These are phyloP conservation scores for Sporopachydermia cereana DNA, from an alignment of 1,139 yeast genomes.

Conservation along the genomic window DNA sequence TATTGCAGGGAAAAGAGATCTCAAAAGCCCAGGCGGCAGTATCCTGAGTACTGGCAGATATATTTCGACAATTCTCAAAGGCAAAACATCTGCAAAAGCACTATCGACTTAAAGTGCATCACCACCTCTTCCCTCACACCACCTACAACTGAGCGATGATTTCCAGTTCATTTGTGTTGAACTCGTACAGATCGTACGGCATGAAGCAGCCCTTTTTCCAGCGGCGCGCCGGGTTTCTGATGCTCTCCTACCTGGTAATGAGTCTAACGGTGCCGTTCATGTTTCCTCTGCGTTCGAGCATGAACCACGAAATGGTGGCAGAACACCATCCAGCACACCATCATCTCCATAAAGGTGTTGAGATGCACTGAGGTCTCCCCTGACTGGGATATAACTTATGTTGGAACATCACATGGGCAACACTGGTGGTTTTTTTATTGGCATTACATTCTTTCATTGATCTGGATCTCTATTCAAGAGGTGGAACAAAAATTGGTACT, in stretches of 20 bases:
- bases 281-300: background rate
- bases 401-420: no score
- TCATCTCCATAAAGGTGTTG: slow-evolving; percentile 4
- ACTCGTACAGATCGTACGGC: background rate
- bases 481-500: no score
- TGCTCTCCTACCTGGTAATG: slow-evolving; percentile 4
- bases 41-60: no score
- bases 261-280: slow-evolving; percentile 2
- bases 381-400: no score
- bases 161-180: background rate
- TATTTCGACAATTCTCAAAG: no score
- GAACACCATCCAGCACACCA: background rate
- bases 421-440: background rate
- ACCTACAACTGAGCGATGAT: no score
- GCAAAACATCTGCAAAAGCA: no score
- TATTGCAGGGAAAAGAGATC: no score
- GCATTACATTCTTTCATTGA: background rate
- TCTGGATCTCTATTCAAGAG: no score
- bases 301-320: background rate
- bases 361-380: slow-evolving; percentile 1
- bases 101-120: no score
- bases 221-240: background rate
- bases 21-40: no score
- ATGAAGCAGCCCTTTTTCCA: slow-evolving; percentile 2
- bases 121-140: no score